A percentile compares a stretch with the other conserved stretches of the same genome.
Conservation (phyloP, 805 yeast genomes). For the Blastobotrys terrestris region DNA sequence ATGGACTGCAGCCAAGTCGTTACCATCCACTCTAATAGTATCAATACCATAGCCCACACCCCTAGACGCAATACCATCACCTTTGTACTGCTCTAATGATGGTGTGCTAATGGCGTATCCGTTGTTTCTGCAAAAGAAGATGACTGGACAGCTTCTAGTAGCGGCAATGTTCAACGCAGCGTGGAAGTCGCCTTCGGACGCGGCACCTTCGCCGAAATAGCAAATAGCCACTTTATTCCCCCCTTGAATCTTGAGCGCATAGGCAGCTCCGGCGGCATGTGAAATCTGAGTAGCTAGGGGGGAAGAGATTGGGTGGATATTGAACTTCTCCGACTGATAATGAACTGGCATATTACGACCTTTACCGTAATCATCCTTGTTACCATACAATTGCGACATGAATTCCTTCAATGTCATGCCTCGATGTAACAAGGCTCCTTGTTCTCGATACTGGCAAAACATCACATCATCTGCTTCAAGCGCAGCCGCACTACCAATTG, state of each 20-base stretch:
- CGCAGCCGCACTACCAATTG: conserved; percentile 31
- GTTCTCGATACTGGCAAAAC: conserved; percentile 31
- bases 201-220: conserved; percentile 34
- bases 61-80: conserved; percentile 32
- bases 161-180: conserved; percentile 34
- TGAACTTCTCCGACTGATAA: conserved; percentile 24
- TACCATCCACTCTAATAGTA: conserved; percentile 32
- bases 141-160: conserved; percentile 30
- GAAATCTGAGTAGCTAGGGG: conserved; percentile 33
- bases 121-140: conserved; percentile 31
- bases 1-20: conserved; percentile 29
- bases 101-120: conserved; percentile 34
- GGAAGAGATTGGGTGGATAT: conserved; percentile 32
- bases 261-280: conserved; percentile 35
- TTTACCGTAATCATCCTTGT: conserved; percentile 25
- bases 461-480: conserved; percentile 26
- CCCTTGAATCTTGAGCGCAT: conserved; percentile 28
- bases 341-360: conserved; percentile 34
- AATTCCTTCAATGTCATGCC: conserved; percentile 28
- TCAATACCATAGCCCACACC: conserved; percentile 33
- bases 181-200: conserved; percentile 34
- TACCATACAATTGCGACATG: conserved; percentile 30
- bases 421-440: conserved; percentile 28
- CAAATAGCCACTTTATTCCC: conserved; percentile 25
- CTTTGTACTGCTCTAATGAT: conserved; percentile 29